Conservation (phyloP, 345 rosid species). For the Gossypium sturtianum region DNA sequence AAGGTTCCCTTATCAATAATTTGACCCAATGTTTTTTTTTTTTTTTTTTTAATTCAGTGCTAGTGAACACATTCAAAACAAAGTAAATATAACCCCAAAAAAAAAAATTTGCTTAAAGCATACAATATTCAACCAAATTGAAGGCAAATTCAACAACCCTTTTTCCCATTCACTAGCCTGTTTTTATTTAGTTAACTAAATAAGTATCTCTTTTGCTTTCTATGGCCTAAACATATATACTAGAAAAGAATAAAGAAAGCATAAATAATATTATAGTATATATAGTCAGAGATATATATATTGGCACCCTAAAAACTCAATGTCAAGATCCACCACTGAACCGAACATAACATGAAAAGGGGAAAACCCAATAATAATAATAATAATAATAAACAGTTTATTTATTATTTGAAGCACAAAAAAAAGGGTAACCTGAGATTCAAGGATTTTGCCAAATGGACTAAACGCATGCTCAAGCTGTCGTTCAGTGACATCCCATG, state of each 20-base stretch:
- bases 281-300: too few species aligned
- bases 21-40: not conserved
- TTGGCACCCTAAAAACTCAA: too few species aligned
- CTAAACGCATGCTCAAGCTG: constrained; percentile 76
- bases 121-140: not conserved
- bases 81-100: not conserved
- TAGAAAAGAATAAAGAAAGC: too few species aligned
- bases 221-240: too few species aligned
- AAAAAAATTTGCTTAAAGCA: not conserved
- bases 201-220: too few species aligned
- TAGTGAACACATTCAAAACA: not conserved
- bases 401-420: not conserved
- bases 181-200: too few species aligned
- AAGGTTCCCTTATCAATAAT: not conserved
- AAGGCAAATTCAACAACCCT: not conserved
- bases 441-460: constrained; percentile 82
- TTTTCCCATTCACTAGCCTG: too few species aligned
- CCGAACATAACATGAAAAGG: constrained; percentile 11
- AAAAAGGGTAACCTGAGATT: constrained; percentile 60
- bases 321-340: not conserved
- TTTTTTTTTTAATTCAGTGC: not conserved
- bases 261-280: too few species aligned
- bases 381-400: not conserved
- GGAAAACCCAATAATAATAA: not conserved
- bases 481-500: constrained; percentile 76